phyloP scores from a whole-genome alignment of 2,329 filamentous ascomycete species.

The Ophiostoma fasciatum region DNA sequence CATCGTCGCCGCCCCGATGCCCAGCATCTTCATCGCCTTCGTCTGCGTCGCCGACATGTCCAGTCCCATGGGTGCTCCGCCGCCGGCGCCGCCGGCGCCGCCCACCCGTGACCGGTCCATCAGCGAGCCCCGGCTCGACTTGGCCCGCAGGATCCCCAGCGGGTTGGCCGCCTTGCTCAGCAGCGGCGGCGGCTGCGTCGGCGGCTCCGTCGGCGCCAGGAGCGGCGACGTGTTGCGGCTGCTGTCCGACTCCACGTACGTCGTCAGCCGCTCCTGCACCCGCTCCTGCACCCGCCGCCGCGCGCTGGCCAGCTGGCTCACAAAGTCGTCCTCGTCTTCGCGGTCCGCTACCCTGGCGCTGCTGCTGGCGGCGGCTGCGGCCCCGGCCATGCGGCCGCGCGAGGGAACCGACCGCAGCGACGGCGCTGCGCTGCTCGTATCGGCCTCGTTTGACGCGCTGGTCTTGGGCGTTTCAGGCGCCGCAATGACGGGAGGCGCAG shows the following conservation, averaged over 20 bases:
- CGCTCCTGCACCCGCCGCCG: conserved; percentile 59
- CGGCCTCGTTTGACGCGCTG: background rate
- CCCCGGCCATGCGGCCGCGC: conserved; percentile 36
- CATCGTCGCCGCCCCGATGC: conserved; percentile 31
- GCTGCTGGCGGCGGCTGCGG: too few relatives aligned
- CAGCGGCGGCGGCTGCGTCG: conserved; percentile 19
- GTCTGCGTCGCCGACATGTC: conserved; percentile 24
- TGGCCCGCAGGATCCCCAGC: conserved; percentile 48
- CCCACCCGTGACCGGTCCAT: conserved; percentile 28
- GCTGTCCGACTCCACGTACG: conserved; percentile 49
- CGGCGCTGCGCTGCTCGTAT: background rate
- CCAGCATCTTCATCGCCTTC: conserved; percentile 48
- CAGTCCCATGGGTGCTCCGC: too few relatives aligned
- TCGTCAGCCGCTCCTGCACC: conserved; percentile 59
- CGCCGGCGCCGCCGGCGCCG: too few relatives aligned
- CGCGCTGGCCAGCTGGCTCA: conserved; percentile 55
- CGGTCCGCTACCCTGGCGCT: too few relatives aligned
- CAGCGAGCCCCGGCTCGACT: conserved; percentile 54
- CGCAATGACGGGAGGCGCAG: too few relatives aligned
- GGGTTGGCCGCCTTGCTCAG: conserved; percentile 40
- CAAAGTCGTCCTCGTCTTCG: conserved; percentile 54
- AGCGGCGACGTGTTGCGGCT: conserved; percentile 29
- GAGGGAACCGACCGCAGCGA: conserved; percentile 37
- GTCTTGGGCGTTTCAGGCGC: conserved; percentile 2
- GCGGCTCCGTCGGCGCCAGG: conserved; percentile 20